phyloP scores from a whole-genome alignment of 495 filamentous ascomycete genomes.

The Penicillium malachiteum region DNA sequence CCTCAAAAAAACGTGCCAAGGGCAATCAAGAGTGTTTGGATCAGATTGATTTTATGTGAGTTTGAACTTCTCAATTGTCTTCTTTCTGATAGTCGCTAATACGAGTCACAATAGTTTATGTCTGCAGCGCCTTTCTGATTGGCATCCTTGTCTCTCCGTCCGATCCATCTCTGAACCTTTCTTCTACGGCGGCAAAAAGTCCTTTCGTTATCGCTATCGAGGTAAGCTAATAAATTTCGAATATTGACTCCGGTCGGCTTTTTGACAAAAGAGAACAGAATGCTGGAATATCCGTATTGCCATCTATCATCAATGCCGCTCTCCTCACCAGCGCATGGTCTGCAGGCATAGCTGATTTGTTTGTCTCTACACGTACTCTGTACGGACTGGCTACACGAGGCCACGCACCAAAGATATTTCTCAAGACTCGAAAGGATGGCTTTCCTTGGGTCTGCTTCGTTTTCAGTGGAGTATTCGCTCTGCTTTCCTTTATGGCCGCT shows the following conservation, averaged over 20 bases:
- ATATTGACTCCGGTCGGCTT: not conserved
- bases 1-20: constrained; percentile 22
- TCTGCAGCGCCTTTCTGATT: constrained; percentile 47
- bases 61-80: not conserved
- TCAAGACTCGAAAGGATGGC: constrained; percentile 31
- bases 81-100: not conserved
- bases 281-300: constrained; percentile 35
- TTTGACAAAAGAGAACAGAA: constrained; percentile 12
- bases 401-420: constrained; percentile 36
- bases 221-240: not conserved
- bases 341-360: constrained; percentile 51
- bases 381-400: constrained; percentile 40
- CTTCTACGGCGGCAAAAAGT: constrained; percentile 50
- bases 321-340: constrained; percentile 70
- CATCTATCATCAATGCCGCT: constrained; percentile 66
- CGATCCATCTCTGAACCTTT: constrained; percentile 49
- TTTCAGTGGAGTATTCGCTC: constrained; percentile 18
- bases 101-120: constrained; percentile 47
- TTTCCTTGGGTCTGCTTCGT: constrained; percentile 34
- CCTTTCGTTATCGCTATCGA: constrained; percentile 25
- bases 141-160: constrained; percentile 50
- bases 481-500: constrained; percentile 27
- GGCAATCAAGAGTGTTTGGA: constrained; percentile 23
- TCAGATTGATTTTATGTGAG: constrained; percentile 22
- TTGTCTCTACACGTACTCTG: constrained; percentile 52